Conservation (phyloP, 805 yeast genomes). For the Kluyveromyces lactis region DNA sequence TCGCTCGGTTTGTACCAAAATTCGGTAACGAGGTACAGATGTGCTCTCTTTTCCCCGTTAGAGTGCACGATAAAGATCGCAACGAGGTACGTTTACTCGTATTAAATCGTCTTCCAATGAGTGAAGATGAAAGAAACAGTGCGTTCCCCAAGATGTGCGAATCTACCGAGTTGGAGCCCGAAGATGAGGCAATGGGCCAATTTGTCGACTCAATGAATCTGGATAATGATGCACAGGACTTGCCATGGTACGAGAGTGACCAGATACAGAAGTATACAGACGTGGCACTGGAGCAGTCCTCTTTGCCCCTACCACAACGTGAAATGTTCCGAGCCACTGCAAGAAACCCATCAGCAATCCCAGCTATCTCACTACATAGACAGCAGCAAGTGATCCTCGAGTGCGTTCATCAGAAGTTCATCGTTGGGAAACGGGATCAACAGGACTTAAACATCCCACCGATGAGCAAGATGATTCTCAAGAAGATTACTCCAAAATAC, state of each 20-base stretch:
- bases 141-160: constrained; percentile 36
- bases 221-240: constrained; percentile 15
- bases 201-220: constrained; percentile 39
- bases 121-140: constrained; percentile 65
- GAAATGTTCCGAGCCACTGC: constrained; percentile 14
- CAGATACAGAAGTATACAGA: constrained; percentile 18
- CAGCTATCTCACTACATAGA: constrained; percentile 27
- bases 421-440: constrained; percentile 3
- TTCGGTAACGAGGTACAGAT: constrained; percentile 39
- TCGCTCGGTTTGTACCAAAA: constrained; percentile 58
- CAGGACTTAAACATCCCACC: background rate
- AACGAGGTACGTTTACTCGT: constrained; percentile 34
- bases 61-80: constrained; percentile 10
- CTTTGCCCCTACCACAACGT: constrained; percentile 17
- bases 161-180: constrained; percentile 28
- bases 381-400: constrained; percentile 21
- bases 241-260: constrained; percentile 20
- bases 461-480: background rate
- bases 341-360: constrained; percentile 19
- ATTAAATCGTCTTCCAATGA: constrained; percentile 54
- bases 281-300: constrained; percentile 1
- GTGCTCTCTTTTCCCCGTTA: constrained; percentile 49
- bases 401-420: constrained; percentile 17
- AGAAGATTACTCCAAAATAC: constrained; percentile 1
- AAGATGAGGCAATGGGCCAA: constrained; percentile 32